These are phyloP conservation scores for Mortierella hygrophila DNA, from an alignment of 192 early-diverging fungal genomes.

Conservation along the genomic window DNA sequence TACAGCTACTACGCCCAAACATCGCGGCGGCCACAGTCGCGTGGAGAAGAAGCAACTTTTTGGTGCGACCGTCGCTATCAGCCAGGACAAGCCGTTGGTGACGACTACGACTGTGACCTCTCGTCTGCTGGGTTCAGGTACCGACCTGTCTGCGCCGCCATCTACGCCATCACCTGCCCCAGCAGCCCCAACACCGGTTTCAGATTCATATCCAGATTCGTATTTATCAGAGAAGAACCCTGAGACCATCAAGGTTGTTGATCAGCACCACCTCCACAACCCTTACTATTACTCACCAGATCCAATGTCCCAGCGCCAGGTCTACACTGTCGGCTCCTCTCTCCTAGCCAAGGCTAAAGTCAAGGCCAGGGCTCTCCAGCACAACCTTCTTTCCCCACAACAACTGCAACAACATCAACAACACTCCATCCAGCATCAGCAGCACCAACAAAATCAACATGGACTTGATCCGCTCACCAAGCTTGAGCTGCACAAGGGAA, in stretches of 20 bases:
- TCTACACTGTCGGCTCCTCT: slow-evolving; percentile 36
- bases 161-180: neutral
- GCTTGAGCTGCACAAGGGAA: neutral
- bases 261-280: slow-evolving; percentile 1
- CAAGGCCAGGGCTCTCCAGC: slow-evolving; percentile 23
- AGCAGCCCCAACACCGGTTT: neutral
- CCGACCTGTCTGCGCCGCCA: neutral
- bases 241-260: neutral
- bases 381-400: slow-evolving; percentile 5
- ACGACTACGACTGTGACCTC: slow-evolving; percentile 4
- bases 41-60: slow-evolving; percentile 21
- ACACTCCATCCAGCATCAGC: neutral
- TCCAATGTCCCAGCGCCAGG: slow-evolving; percentile 30
- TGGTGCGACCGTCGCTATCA: neutral
- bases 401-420: slow-evolving; percentile 3
- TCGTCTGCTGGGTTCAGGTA: neutral
- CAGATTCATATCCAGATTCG: slow-evolving; percentile 12
- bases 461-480: slow-evolving; percentile 7
- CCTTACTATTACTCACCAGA: neutral
- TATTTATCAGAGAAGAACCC: slow-evolving; percentile 3
- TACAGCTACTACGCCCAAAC: slow-evolving; percentile 1
- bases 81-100: neutral
- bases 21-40: slow-evolving; percentile 12
- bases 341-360: slow-evolving; percentile 44
- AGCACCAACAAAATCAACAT: slow-evolving; percentile 15